These are phyloP conservation scores for Ascochyta rabiei DNA, from an alignment of 2,329 filamentous ascomycete species.

Conservation along the genomic window DNA sequence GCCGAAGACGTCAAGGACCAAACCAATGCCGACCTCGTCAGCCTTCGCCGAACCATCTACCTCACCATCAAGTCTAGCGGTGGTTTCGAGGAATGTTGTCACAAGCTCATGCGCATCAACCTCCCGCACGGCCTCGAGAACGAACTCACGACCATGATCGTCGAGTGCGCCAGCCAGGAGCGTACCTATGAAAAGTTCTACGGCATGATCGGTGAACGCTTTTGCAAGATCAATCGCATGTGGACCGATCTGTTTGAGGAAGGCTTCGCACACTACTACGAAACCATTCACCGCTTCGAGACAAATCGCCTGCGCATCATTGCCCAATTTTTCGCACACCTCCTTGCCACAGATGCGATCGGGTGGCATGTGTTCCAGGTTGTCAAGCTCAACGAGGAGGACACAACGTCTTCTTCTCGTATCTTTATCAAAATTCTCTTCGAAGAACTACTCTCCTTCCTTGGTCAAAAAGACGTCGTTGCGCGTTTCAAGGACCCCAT, in stretches of 20 bases:
- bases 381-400: conserved; percentile 92
- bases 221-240: conserved; percentile 92
- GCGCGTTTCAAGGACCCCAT: conserved; percentile 76
- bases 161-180: conserved; percentile 96
- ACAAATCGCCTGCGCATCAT: conserved; percentile 95
- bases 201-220: conserved; percentile 89
- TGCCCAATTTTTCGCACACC: conserved; percentile 90
- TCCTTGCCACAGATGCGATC: conserved; percentile 85
- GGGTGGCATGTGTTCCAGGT: conserved; percentile 88
- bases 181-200: conserved; percentile 98
- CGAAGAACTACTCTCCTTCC: conserved; percentile 85
- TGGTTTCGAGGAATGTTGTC: conserved; percentile 93
- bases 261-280: conserved; percentile 90
- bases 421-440: conserved; percentile 99
- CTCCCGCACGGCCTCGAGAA: conserved; percentile 84
- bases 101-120: conserved; percentile 90
- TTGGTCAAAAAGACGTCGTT: conserved; percentile 81
- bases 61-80: conserved; percentile 97
- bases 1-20: conserved; percentile 97
- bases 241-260: conserved; percentile 95
- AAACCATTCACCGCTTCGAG: conserved; percentile 96
- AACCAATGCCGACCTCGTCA: conserved; percentile 93
- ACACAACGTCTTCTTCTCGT: conserved; percentile 93
- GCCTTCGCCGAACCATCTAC: conserved; percentile 91
- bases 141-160: conserved; percentile 93